phyloP scores from a whole-genome alignment of 1,139 yeast genomes.

The Chernovozyma sophiae-reginae region DNA sequence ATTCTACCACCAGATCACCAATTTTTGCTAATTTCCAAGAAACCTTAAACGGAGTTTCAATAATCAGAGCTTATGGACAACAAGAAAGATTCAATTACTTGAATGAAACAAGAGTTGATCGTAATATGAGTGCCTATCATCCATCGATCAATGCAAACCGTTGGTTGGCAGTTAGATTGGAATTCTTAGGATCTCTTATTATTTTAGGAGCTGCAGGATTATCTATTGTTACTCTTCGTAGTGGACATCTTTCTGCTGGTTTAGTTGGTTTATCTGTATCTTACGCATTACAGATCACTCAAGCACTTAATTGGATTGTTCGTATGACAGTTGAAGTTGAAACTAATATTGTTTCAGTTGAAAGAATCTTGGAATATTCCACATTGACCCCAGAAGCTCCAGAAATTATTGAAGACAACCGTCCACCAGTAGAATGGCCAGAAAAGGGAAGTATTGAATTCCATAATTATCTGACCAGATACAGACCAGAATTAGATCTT shows the following conservation, averaged over 20 bases:
- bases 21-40: constrained; percentile 97
- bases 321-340: constrained; percentile 98
- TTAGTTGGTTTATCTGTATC: constrained; percentile 89
- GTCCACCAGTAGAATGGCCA: constrained; percentile 82
- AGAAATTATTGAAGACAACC: constrained; percentile 57
- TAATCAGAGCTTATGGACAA: constrained; percentile 86
- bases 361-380: constrained; percentile 87
- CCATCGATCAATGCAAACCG: constrained; percentile 93
- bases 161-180: constrained; percentile 94
- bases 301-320: constrained; percentile 93
- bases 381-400: constrained; percentile 78
- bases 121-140: constrained; percentile 85
- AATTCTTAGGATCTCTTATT: constrained; percentile 82
- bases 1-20: constrained; percentile 90
- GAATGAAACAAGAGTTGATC: constrained; percentile 76
- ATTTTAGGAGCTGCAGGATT: constrained; percentile 84
- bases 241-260: constrained; percentile 78
- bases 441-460: constrained; percentile 66
- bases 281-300: constrained; percentile 89
- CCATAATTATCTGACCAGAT: constrained; percentile 73
- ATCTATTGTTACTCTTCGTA: constrained; percentile 62
- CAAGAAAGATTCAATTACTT: constrained; percentile 65
- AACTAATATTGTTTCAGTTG: constrained; percentile 94
- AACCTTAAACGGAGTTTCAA: constrained; percentile 82
- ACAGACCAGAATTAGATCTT: constrained; percentile 79